These are phyloP conservation scores for Fonsecaea pedrosoi DNA, from an alignment of 2,329 filamentous ascomycete genomes.

Conservation along the genomic window DNA sequence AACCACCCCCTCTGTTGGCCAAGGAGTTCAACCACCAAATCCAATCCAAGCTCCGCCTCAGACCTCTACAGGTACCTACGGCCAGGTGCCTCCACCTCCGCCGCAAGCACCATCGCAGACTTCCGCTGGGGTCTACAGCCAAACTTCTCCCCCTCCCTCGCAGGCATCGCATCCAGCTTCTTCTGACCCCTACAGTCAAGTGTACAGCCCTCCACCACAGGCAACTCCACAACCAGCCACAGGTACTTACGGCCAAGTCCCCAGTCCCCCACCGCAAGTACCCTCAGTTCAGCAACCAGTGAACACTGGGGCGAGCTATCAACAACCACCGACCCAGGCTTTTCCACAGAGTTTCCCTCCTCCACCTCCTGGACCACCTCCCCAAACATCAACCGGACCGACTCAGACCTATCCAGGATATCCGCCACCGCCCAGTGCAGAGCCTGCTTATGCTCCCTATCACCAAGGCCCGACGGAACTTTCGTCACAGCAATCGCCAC, in stretches of 20 bases:
- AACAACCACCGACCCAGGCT: conserved; percentile 5
- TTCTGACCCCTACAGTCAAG: conserved; percentile 6
- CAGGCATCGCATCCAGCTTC: background rate
- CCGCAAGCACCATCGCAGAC: background rate
- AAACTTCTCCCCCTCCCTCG: background rate
- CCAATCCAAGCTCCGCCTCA: background rate
- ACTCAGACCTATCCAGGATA: conserved; percentile 23
- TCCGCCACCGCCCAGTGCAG: conserved; percentile 18
- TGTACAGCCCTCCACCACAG: background rate
- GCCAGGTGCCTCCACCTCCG: background rate
- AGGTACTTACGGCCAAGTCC: conserved; percentile 11
- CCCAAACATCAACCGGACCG: conserved; percentile 22
- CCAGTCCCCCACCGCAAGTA: conserved; percentile 14
- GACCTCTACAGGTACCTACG: conserved; percentile 2
- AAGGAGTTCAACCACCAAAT: conserved; percentile 3
- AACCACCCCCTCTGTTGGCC: conserved; percentile 3
- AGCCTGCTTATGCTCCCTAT: conserved; percentile 28
- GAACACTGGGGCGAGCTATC: background rate
- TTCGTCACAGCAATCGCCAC: conserved; percentile 26
- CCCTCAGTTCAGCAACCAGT: conserved; percentile 9
- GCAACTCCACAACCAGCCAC: background rate
- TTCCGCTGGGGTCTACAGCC: background rate
- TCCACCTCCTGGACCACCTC: conserved; percentile 33
- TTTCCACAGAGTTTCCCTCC: conserved; percentile 32
- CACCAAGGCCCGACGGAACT: conserved; percentile 31